phyloP scores from a whole-genome alignment of 495 filamentous ascomycete genomes.

The Aspergillus sclerotiicarbonarius region DNA sequence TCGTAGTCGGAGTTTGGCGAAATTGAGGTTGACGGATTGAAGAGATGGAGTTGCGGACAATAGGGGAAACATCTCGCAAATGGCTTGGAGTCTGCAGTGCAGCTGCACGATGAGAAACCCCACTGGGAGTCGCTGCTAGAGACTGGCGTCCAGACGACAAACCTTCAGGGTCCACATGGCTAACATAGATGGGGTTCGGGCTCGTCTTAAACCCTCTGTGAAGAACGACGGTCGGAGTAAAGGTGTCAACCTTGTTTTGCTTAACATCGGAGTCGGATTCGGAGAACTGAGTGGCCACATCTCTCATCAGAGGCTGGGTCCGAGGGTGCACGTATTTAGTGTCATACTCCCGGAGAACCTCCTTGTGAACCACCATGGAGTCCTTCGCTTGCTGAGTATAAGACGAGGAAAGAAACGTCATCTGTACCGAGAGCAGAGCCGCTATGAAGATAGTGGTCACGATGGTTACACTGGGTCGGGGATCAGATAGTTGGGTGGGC shows the following conservation, averaged over 20 bases:
- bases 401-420: slow-evolving; percentile 63
- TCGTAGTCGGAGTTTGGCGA: slow-evolving; percentile 36
- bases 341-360: slow-evolving; percentile 94
- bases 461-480: slow-evolving; percentile 78
- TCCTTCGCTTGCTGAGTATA: slow-evolving; percentile 88
- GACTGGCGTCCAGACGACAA: slow-evolving; percentile 32
- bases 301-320: slow-evolving; percentile 75
- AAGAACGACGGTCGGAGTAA: slow-evolving; percentile 74
- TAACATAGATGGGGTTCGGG: slow-evolving; percentile 84
- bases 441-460: slow-evolving; percentile 74
- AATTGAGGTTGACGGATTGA: slow-evolving; percentile 60
- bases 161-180: slow-evolving; percentile 72
- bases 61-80: slow-evolving; percentile 52
- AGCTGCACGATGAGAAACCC: slow-evolving; percentile 26
- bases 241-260: slow-evolving; percentile 59
- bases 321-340: slow-evolving; percentile 90
- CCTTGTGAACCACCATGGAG: slow-evolving; percentile 75
- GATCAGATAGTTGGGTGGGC: slow-evolving; percentile 70
- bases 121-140: slow-evolving; percentile 27
- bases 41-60: slow-evolving; percentile 40
- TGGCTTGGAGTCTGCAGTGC: slow-evolving; percentile 44
- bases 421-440: slow-evolving; percentile 71
- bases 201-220: slow-evolving; percentile 79
- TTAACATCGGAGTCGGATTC: slow-evolving; percentile 46
- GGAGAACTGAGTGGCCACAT: slow-evolving; percentile 76